phyloP scores from a whole-genome alignment of 2,329 filamentous ascomycete species.

The Onygenales sp. region DNA sequence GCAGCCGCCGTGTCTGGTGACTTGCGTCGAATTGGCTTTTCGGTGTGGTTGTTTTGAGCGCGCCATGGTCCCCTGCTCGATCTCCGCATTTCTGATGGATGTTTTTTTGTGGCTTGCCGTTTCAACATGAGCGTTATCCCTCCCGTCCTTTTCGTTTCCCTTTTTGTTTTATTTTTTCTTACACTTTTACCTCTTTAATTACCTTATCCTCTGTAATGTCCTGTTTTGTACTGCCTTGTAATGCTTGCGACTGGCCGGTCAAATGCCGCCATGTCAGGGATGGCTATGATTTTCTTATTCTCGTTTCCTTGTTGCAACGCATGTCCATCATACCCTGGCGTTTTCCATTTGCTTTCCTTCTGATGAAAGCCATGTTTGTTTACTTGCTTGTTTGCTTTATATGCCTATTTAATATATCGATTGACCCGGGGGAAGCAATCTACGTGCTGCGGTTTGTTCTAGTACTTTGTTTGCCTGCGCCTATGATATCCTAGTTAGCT shows the following conservation, averaged over 20 bases:
- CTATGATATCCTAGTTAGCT: too few species aligned
- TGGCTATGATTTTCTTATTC: background rate
- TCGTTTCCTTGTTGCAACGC: background rate
- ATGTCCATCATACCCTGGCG: conserved; percentile 1
- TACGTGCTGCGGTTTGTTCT: too few species aligned
- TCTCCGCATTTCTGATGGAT: background rate
- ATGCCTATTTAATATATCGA: background rate
- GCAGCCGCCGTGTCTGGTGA: background rate
- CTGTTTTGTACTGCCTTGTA: background rate
- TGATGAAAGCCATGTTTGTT: background rate
- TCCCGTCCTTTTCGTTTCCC: background rate
- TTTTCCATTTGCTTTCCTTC: background rate
- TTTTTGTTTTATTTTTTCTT: background rate
- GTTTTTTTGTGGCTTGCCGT: background rate
- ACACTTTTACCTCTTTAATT: background rate
- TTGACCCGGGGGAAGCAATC: too few species aligned
- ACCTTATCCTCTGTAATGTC: conserved; percentile 1
- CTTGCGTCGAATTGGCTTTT: background rate
- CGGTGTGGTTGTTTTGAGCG: background rate
- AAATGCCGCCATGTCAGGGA: conserved; percentile 1
- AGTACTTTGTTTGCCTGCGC: too few species aligned
- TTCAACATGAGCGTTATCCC: conserved; percentile 1
- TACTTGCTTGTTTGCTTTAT: background rate
- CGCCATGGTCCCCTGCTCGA: background rate
- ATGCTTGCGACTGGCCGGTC: conserved; percentile 1